Evolutionary conservation across 805 yeast species (phyloP).

Genomic region (Cyberlindnera amylophila): DNA sequence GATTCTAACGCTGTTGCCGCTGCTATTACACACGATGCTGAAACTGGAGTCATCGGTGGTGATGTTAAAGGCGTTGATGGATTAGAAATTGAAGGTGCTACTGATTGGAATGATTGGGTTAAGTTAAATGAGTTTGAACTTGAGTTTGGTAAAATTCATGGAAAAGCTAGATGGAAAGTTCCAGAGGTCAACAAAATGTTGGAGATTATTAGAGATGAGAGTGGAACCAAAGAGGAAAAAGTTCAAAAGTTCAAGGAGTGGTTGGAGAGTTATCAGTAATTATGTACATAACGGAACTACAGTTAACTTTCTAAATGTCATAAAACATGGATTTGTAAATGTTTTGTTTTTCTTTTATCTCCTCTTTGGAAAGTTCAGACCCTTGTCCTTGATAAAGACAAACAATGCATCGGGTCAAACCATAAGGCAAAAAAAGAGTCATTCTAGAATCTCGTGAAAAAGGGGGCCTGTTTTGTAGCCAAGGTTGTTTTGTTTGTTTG

Average conservation of each 20-base stretch:
- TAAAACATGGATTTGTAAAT: slow-evolving; percentile 7
- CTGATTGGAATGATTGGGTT: slow-evolving; percentile 68
- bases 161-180: slow-evolving; percentile 59
- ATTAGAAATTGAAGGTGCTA: slow-evolving; percentile 32
- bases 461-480: neutral
- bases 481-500: too few species aligned
- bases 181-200: slow-evolving; percentile 48
- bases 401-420: too few species aligned
- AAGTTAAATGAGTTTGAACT: slow-evolving; percentile 52
- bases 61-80: slow-evolving; percentile 10
- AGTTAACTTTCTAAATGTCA: slow-evolving; percentile 5
- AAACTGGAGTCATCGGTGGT: slow-evolving; percentile 23
- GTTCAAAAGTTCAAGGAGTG: slow-evolving; percentile 4
- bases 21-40: slow-evolving; percentile 52
- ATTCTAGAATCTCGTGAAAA: slow-evolving; percentile 6
- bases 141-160: slow-evolving; percentile 40
- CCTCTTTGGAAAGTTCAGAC: neutral
- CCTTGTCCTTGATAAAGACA: neutral
- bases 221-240: slow-evolving; percentile 3
- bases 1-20: slow-evolving; percentile 77
- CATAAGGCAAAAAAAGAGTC: neutral
- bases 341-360: neutral
- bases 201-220: slow-evolving; percentile 21
- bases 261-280: slow-evolving; percentile 8
- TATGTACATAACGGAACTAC: neutral